A percentile compares a stretch with the other conserved stretches of the same genome.
Conservation (phyloP, 176 grass and related monocot species). For the Saccharum spontaneum region DNA sequence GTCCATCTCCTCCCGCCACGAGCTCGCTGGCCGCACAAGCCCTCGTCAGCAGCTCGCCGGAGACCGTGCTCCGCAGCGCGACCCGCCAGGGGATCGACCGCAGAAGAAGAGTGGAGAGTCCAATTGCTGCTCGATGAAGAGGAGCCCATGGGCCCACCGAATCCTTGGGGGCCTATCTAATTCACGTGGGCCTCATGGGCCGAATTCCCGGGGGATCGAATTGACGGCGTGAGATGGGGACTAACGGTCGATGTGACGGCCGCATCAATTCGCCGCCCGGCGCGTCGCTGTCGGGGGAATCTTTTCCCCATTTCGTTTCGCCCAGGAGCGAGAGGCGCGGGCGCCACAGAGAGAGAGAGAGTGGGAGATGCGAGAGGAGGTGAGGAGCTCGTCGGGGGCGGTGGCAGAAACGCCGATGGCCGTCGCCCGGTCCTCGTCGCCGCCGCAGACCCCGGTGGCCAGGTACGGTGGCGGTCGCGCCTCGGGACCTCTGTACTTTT, state of each 20-base stretch:
- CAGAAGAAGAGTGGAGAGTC: not conserved
- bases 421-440: constrained; percentile 69
- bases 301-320: constrained; percentile 25
- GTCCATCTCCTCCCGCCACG: constrained; percentile 40
- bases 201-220: not conserved
- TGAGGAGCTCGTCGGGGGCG: constrained; percentile 75
- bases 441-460: constrained; percentile 74
- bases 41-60: constrained; percentile 14
- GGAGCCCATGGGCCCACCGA: not conserved
- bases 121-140: not conserved
- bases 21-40: not conserved
- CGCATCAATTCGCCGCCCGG: constrained; percentile 28
- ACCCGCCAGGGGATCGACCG: constrained; percentile 11
- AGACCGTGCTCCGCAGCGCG: constrained; percentile 15
- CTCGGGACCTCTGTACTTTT: not conserved
- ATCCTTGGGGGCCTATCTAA: not conserved
- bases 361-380: constrained; percentile 79
- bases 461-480: constrained; percentile 47
- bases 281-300: constrained; percentile 27
- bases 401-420: constrained; percentile 58
- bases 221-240: constrained; percentile 33
- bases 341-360: constrained; percentile 43
- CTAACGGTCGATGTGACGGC: constrained; percentile 36
- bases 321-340: constrained; percentile 19
- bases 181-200: not conserved